Percentiles rank a stretch among this genome's conserved stretches.
Evolutionary conservation across 2,329 filamentous ascomycete species (phyloP).

Genomic region (Aspergillus glaucus): DNA sequence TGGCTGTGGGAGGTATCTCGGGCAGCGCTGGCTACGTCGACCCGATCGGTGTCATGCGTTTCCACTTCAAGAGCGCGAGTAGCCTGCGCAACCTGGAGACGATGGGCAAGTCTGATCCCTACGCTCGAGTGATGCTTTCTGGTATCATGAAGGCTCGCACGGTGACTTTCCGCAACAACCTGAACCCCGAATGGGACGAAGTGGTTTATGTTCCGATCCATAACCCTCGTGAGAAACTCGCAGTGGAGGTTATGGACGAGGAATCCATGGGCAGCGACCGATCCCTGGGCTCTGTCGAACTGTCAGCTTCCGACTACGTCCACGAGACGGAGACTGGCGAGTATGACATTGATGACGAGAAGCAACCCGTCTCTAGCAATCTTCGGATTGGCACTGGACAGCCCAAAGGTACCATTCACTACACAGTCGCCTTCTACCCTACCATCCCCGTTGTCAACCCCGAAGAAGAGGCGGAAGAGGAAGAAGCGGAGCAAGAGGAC

Average conservation of each 20-base stretch:
- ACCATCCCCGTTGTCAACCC: slow-evolving; percentile 82
- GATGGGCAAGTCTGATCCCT: slow-evolving; percentile 94
- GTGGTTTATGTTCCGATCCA: slow-evolving; percentile 91
- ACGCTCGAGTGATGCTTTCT: slow-evolving; percentile 79
- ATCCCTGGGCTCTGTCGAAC: slow-evolving; percentile 71
- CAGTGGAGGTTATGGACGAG: slow-evolving; percentile 92
- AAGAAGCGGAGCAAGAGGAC: slow-evolving; percentile 39
- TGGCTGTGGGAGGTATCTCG: slow-evolving; percentile 71
- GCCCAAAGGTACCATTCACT: slow-evolving; percentile 73
- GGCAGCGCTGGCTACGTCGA: slow-evolving; percentile 82
- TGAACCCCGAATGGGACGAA: slow-evolving; percentile 94
- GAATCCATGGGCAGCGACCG: slow-evolving; percentile 90
- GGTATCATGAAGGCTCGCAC: slow-evolving; percentile 87
- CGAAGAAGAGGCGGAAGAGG: slow-evolving; percentile 53
- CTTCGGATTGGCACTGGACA: slow-evolving; percentile 66
- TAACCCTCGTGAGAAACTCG: slow-evolving; percentile 72
- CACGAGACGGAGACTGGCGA: slow-evolving; percentile 71
- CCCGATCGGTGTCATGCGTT: slow-evolving; percentile 88
- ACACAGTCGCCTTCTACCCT: slow-evolving; percentile 84
- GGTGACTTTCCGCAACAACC: slow-evolving; percentile 91
- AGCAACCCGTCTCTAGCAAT: slow-evolving; percentile 59
- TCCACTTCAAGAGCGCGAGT: slow-evolving; percentile 80
- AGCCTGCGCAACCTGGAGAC: slow-evolving; percentile 89
- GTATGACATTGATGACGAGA: slow-evolving; percentile 71
- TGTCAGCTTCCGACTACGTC: slow-evolving; percentile 73